Percentiles rank a stretch among this genome's conserved stretches.
Evolutionary conservation across 1,284 basidiomycete genomes (phyloP).

Genomic region (Cutaneotrichosporon dermatis): DNA sequence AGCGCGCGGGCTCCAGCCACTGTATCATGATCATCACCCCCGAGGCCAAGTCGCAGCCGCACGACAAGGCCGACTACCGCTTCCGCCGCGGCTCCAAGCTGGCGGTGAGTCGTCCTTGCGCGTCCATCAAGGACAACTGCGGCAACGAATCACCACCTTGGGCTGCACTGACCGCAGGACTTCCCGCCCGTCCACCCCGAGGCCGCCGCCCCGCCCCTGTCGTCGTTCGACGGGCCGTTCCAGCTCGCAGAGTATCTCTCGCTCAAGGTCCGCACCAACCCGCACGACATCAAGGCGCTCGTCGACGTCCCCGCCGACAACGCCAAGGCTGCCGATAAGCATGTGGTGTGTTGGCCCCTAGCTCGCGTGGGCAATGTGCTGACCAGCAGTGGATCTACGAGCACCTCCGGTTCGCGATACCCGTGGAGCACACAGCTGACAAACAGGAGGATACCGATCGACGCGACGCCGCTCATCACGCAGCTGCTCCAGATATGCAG

Average conservation of each 20-base stretch:
- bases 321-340: constrained; percentile 49
- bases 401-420: constrained; percentile 65
- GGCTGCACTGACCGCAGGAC: constrained; percentile 19
- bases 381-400: constrained; percentile 92
- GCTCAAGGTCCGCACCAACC: constrained; percentile 73
- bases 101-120: constrained; percentile 19
- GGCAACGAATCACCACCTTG: too few relatives aligned
- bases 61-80: constrained; percentile 18
- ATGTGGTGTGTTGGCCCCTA: constrained; percentile 44
- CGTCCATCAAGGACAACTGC: neutral
- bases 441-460: constrained; percentile 78
- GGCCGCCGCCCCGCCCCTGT: constrained; percentile 33
- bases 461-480: constrained; percentile 83
- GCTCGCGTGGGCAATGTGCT: neutral
- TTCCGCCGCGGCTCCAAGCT: constrained; percentile 31
- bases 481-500: constrained; percentile 81
- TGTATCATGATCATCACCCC: constrained; percentile 25
- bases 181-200: constrained; percentile 26
- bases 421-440: neutral
- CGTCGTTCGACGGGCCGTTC: constrained; percentile 73
- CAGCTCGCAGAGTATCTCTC: constrained; percentile 94
- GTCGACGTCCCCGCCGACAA: constrained; percentile 61
- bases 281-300: constrained; percentile 80
- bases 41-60: constrained; percentile 1
- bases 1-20: neutral